Base-by-base conservation (phyloP, 345 rosid species). In the Bruguiera gymnorhiza region DNA sequence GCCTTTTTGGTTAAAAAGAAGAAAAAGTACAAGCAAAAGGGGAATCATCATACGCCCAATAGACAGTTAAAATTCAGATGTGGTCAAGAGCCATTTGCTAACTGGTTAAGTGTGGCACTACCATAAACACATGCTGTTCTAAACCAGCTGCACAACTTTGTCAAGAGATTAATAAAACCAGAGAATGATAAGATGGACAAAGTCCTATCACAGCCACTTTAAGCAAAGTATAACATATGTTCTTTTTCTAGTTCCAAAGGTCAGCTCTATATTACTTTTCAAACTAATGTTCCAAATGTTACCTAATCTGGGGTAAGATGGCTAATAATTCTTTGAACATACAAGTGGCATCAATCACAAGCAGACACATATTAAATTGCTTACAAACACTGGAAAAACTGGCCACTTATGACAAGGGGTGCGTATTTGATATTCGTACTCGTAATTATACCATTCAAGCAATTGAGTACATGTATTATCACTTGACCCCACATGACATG, bases 341-440 rank as follows among this genome's bases (percentile, higher is more conserved):
- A 37, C 26, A 65, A 72, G 11, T 58, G 60, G 65, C 60, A 72
- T 65, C 70, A 50, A 65, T 66, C 39, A 72, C 19, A 72, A 58
- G 51, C 63, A 61, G 10, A 4, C 19, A 30, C 23, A 34, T 13
- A 15, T 8, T 3, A 55, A 55, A 55, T 55, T 55, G 30, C 23
- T 23, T 1, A 23, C 59, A 55, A 3, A 55, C 59, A 11, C 15
- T 10, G 48, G 16, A 11, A 39, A 39, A 39, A 39, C 5, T 43
- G 13, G 30, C 30, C 24, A 55, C 59, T 23, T 23, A 23, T 8
- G 23, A 55, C 29, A 55, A 23, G 9, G 57, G 37, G 37, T 34
- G 37, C 37, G 37, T 34, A 7, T 34, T 34, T 1, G 10, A 7
- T 34, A 34, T 34, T 53, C 3, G 23, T 20, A 6, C 23, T n/a